Percentiles rank a stretch among this genome's conserved stretches.
These are phyloP conservation scores for Syncephalastrum racemosum DNA, from an alignment of 371 early-diverging fungal species.

Conservation along the genomic window DNA sequence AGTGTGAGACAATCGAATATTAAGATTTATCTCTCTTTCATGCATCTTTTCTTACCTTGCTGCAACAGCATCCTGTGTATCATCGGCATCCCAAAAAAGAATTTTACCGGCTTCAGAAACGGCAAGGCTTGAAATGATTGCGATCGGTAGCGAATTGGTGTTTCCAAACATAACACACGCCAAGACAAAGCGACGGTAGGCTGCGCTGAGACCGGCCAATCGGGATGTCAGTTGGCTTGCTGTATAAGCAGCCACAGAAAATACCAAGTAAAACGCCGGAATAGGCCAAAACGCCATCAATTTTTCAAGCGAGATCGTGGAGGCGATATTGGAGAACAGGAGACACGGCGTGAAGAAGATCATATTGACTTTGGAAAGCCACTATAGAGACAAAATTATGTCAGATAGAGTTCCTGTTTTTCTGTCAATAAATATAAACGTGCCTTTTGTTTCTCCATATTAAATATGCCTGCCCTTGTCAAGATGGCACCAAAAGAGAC, in stretches of 20 bases:
- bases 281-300: conserved; percentile 73
- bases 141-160: conserved; percentile 73
- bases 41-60: conserved; percentile 46
- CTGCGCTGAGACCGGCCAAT: conserved; percentile 46
- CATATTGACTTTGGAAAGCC: conserved; percentile 68
- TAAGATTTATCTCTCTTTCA: not conserved
- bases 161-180: conserved; percentile 72
- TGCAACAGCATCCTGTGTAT: conserved; percentile 63
- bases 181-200: conserved; percentile 61
- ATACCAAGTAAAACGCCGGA: conserved; percentile 61
- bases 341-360: conserved; percentile 78
- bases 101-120: conserved; percentile 63
- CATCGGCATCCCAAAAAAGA: conserved; percentile 55
- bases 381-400: conserved; percentile 34
- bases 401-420: conserved; percentile 2
- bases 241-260: conserved; percentile 33
- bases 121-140: conserved; percentile 68
- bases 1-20: conserved; percentile 1
- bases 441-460: conserved; percentile 58
- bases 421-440: conserved; percentile 22
- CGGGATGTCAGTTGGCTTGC: conserved; percentile 42
- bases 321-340: conserved; percentile 72
- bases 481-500: conserved; percentile 52
- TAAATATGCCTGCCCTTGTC: conserved; percentile 46
- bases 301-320: conserved; percentile 57